Evolutionary conservation across 169 alveolate species (phyloP).

Genomic region (Babesia caballi): DNA sequence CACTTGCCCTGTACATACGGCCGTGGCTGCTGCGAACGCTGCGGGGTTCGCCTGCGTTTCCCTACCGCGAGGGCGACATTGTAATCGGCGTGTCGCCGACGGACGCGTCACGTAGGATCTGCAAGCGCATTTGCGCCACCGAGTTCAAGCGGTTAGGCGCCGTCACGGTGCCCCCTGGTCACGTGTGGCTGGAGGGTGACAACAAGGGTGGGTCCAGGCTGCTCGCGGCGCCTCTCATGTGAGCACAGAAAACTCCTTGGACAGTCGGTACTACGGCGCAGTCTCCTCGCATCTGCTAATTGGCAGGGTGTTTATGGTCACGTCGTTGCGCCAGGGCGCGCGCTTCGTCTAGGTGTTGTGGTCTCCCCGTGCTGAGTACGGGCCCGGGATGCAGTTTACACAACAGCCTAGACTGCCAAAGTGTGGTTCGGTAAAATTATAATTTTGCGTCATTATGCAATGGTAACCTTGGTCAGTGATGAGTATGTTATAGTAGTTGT

Average conservation of each 20-base stretch:
- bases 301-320: conserved; percentile 41
- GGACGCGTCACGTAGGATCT: conserved; percentile 36
- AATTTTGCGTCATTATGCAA: no score
- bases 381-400: no score
- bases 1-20: conserved; percentile 35
- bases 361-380: background rate
- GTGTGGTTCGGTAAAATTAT: no score
- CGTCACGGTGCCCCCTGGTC: conserved; percentile 23
- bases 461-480: no score
- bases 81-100: conserved; percentile 54
- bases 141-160: conserved; percentile 8
- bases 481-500: background rate
- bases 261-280: conserved; percentile 64
- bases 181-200: conserved; percentile 65
- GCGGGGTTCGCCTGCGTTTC: conserved; percentile 8
- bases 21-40: conserved; percentile 20
- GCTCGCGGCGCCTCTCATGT: background rate
- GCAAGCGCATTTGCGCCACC: conserved; percentile 46
- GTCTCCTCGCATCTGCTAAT: conserved; percentile 38
- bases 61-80: conserved; percentile 56
- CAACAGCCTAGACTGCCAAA: no score
- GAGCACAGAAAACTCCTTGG: conserved; percentile 51
- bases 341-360: conserved; percentile 4
- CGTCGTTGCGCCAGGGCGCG: conserved; percentile 16
- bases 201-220: conserved; percentile 23